These are phyloP conservation scores for Sphagnum fallax DNA, from an alignment of 228 moss, liverwort and hornwort genomes.

Conservation along the genomic window DNA sequence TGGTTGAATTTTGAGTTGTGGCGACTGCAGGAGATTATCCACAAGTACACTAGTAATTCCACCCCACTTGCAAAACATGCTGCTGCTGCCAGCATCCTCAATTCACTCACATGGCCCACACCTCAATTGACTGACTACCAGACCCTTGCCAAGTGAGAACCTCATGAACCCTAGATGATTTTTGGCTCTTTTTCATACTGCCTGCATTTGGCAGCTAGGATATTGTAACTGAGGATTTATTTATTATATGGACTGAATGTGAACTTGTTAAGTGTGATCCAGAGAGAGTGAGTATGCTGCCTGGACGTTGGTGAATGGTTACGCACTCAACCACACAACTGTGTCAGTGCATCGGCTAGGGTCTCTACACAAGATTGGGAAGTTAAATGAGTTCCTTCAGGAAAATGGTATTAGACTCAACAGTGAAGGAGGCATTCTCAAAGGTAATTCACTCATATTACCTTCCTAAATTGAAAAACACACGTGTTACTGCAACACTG, in stretches of 20 bases:
- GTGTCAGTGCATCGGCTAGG: conserved; percentile 92
- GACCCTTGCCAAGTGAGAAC: conserved; percentile 63
- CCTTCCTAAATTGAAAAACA: too few species aligned
- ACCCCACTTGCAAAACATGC: conserved; percentile 53
- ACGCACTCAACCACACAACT: conserved; percentile 85
- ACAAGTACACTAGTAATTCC: conserved; percentile 55
- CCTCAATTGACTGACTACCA: conserved; percentile 75
- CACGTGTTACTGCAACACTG: too few species aligned
- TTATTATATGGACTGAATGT: too few species aligned
- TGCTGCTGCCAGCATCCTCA: conserved; percentile 65
- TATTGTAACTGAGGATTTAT: not conserved
- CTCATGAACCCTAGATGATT: not conserved
- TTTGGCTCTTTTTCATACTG: not conserved
- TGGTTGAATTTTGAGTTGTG: too few species aligned
- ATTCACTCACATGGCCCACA: conserved; percentile 80
- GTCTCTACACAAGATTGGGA: conserved; percentile 46
- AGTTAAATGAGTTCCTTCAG: conserved; percentile 75
- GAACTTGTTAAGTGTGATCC: not conserved
- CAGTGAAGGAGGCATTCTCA: conserved; percentile 82
- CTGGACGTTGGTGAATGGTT: conserved; percentile 95
- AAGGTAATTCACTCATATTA: conserved; percentile 35
- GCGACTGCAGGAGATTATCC: conserved; percentile 61
- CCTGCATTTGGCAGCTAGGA: not conserved
- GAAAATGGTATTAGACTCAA: conserved; percentile 82
- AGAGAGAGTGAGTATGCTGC: conserved; percentile 99